These are phyloP conservation scores for Pythium chondricola DNA, from an alignment of 352 stramenopile genomes.

Conservation along the genomic window DNA sequence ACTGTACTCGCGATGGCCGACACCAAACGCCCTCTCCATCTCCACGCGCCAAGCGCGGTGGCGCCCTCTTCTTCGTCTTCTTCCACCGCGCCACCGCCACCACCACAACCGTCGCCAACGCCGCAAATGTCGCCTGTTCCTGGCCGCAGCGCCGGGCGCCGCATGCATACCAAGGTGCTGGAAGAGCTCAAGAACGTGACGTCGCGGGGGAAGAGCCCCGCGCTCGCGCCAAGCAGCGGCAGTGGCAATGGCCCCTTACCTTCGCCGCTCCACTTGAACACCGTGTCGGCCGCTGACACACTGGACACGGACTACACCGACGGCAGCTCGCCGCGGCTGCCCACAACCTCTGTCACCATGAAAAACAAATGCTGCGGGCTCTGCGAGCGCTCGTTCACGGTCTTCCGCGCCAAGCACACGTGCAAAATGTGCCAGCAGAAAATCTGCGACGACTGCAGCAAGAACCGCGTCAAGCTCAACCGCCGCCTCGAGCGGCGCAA, in stretches of 20 bases:
- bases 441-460: slow-evolving; percentile 81
- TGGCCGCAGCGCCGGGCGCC: slow-evolving; percentile 11
- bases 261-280: slow-evolving; percentile 7
- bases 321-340: slow-evolving; percentile 7
- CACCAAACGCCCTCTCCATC: background rate
- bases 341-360: background rate
- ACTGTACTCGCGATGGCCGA: slow-evolving; percentile 1
- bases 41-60: no score
- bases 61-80: background rate
- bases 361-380: slow-evolving; percentile 38
- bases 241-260: background rate
- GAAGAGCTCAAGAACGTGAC: slow-evolving; percentile 63
- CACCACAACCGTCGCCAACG: background rate
- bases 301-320: slow-evolving; percentile 3
- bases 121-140: slow-evolving; percentile 13
- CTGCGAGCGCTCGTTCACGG: slow-evolving; percentile 64
- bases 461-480: slow-evolving; percentile 73
- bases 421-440: slow-evolving; percentile 65
- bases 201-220: slow-evolving; percentile 25
- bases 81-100: background rate
- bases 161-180: slow-evolving; percentile 46
- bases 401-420: slow-evolving; percentile 78
- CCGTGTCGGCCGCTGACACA: background rate
- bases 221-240: background rate
- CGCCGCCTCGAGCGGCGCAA: slow-evolving; percentile 59